phyloP scores from a whole-genome alignment of 306 rosid genomes.

The Prunus campanulata region DNA sequence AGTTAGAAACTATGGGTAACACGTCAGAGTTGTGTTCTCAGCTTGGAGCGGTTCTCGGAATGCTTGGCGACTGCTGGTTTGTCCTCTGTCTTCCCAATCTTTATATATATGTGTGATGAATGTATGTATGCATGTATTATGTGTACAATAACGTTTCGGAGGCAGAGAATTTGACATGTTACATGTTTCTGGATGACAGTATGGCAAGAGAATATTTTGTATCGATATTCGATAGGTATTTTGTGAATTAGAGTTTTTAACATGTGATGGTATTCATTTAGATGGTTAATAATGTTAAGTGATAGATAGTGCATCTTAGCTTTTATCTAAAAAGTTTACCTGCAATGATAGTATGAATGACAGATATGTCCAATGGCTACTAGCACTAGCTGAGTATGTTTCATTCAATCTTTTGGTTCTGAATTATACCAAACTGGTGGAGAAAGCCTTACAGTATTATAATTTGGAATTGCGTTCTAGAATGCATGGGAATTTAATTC shows the following conservation, averaged over 20 bases:
- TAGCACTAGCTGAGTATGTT: not conserved
- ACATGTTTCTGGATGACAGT: not conserved
- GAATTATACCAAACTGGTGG: not conserved
- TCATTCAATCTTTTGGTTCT: not conserved
- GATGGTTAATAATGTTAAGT: not conserved
- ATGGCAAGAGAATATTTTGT: not conserved
- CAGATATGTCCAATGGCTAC: not conserved
- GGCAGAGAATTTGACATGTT: not conserved
- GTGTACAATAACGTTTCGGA: not conserved
- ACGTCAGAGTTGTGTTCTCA: slow-evolving; percentile 89
- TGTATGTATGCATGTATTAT: not conserved
- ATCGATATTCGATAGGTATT: not conserved
- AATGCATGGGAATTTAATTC: not conserved
- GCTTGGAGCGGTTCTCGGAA: slow-evolving; percentile 97
- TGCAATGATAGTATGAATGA: not conserved
- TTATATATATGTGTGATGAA: not conserved
- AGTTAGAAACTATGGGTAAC: slow-evolving; percentile 65
- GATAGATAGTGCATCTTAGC: not conserved
- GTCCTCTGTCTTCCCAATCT: slow-evolving; percentile 26
- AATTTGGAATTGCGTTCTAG: not conserved
- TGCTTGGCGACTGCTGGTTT: slow-evolving; percentile 98
- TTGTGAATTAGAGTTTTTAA: not conserved
- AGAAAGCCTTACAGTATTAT: not conserved
- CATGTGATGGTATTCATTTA: not conserved
- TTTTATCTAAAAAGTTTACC: not conserved